phyloP scores from a whole-genome alignment of 495 filamentous ascomycete species.

The Echria macrotheca region DNA sequence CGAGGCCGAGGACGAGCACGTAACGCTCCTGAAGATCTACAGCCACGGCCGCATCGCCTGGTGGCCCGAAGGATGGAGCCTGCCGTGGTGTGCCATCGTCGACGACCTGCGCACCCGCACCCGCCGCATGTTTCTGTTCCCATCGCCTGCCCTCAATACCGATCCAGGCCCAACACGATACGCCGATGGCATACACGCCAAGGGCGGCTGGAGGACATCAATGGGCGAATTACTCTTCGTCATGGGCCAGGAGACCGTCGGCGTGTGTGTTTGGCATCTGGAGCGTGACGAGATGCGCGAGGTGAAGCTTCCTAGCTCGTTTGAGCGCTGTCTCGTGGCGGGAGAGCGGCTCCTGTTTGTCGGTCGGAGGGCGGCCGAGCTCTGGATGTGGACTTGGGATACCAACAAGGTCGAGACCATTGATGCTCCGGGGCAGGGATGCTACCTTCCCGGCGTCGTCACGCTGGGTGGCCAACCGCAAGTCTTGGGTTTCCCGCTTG shows the following conservation, averaged over 20 bases:
- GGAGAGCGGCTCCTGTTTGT: slow-evolving; percentile 8
- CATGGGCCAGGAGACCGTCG: slow-evolving; percentile 8
- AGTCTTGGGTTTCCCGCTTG: background rate
- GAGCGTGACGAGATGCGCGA: slow-evolving; percentile 8
- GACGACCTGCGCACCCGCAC: slow-evolving; percentile 5
- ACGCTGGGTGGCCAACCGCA: slow-evolving; percentile 4
- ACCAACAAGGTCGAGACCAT: background rate
- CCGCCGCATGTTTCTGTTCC: slow-evolving; percentile 5
- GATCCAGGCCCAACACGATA: no score
- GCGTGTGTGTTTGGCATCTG: slow-evolving; percentile 14
- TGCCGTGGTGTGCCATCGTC: slow-evolving; percentile 11
- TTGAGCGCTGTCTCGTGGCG: slow-evolving; percentile 7
- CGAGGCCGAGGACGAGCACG: background rate
- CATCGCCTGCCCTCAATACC: no score
- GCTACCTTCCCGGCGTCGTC: slow-evolving; percentile 1
- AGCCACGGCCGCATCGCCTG: slow-evolving; percentile 11
- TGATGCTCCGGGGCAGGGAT: background rate
- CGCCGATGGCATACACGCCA: background rate
- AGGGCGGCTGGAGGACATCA: slow-evolving; percentile 11
- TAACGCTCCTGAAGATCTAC: slow-evolving; percentile 4
- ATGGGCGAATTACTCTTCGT: slow-evolving; percentile 9
- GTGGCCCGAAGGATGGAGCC: slow-evolving; percentile 13
- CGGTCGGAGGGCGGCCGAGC: background rate
- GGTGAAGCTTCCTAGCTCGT: slow-evolving; percentile 1
- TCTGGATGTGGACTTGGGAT: slow-evolving; percentile 5